These are phyloP conservation scores for Diplodia mutila DNA, from an alignment of 2,329 filamentous ascomycete genomes.

Conservation along the genomic window DNA sequence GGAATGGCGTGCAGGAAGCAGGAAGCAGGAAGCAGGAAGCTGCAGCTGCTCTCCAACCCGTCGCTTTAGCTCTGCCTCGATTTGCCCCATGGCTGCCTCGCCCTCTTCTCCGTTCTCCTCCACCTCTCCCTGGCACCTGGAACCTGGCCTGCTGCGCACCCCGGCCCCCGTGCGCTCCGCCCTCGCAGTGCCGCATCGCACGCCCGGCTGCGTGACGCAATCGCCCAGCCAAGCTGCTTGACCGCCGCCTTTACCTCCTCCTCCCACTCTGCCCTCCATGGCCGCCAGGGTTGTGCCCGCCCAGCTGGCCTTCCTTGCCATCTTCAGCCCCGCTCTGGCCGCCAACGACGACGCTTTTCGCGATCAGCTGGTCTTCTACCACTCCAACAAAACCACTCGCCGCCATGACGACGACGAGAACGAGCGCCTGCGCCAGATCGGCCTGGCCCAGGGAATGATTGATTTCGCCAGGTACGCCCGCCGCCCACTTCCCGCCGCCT, in stretches of 20 bases:
- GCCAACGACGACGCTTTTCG: constrained; percentile 71
- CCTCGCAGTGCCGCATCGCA: not conserved
- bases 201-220: constrained; percentile 5
- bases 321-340: constrained; percentile 89
- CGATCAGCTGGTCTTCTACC: constrained; percentile 93
- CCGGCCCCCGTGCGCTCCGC: not conserved
- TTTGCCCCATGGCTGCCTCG: not conserved
- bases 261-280: constrained; percentile 13
- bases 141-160: not conserved
- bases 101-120: not conserved
- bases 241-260: not conserved
- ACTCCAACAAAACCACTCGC: constrained; percentile 56
- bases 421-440: constrained; percentile 87
- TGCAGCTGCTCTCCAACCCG: not conserved
- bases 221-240: not conserved
- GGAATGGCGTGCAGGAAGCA: not conserved
- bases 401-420: constrained; percentile 64
- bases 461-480: constrained; percentile 72
- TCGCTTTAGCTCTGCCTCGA: not conserved
- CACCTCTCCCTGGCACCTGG: not conserved
- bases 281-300: constrained; percentile 66
- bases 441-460: constrained; percentile 94
- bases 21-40: too few relatives aligned
- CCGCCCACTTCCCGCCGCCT: constrained; percentile 24
- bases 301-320: constrained; percentile 85